A percentile compares a stretch with the other conserved stretches of the same genome.
Evolutionary conservation across 306 rosid genomes (phyloP).

Genomic region (Vigna unguiculata): DNA sequence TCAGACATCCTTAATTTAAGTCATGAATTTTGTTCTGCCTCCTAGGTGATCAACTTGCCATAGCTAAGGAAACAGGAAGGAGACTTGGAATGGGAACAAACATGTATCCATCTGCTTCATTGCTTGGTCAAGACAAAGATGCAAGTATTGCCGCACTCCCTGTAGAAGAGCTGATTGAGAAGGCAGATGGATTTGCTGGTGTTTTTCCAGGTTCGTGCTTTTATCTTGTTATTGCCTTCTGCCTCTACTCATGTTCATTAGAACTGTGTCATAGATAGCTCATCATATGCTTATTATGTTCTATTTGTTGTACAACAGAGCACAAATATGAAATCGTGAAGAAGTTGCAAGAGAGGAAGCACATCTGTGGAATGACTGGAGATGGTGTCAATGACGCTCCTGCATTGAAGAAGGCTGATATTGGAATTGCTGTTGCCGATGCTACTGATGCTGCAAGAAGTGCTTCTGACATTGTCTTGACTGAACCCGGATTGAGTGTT

Average conservation of each 20-base stretch:
- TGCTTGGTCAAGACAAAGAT: slow-evolving; percentile 92
- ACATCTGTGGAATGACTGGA: slow-evolving; percentile 99
- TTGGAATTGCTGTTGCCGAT: slow-evolving; percentile 98
- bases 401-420: slow-evolving; percentile 95
- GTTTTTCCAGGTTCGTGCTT: slow-evolving; percentile 95
- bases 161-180: slow-evolving; percentile 90
- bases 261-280: background rate
- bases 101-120: slow-evolving; percentile 95
- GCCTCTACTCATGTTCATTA: background rate
- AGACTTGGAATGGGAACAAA: slow-evolving; percentile 99
- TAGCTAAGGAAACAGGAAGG: slow-evolving; percentile 95
- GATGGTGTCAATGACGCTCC: slow-evolving; percentile 99
- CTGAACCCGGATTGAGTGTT: slow-evolving; percentile 98
- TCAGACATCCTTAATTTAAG: slow-evolving; percentile 3
- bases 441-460: slow-evolving; percentile 99
- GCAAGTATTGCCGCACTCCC: slow-evolving; percentile 86
- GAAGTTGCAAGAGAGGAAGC: slow-evolving; percentile 97
- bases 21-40: slow-evolving; percentile 23
- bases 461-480: slow-evolving; percentile 96
- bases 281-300: slow-evolving; percentile 13
- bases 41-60: slow-evolving; percentile 98
- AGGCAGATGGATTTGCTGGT: slow-evolving; percentile 99
- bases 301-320: slow-evolving; percentile 48
- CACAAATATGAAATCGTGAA: slow-evolving; percentile 97
- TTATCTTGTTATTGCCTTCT: background rate